phyloP scores from a whole-genome alignment of 176 grass and related monocot species.

The Stipa capillata region DNA sequence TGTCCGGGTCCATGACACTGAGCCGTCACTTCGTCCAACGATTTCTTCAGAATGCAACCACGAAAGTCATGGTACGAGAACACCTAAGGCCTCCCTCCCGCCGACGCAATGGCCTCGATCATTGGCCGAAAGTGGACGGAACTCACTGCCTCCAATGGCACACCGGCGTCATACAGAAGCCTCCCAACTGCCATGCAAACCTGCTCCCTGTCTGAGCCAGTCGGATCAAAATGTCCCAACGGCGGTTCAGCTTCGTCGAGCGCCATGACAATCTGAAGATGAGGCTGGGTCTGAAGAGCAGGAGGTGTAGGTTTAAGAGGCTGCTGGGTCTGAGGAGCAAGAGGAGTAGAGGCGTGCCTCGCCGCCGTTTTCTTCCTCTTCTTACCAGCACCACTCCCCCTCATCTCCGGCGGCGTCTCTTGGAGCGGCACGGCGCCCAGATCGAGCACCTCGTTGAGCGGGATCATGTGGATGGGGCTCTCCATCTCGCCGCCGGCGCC shows the following conservation, averaged over 20 bases:
- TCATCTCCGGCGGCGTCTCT: slow-evolving; percentile 18
- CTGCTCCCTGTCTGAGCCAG: slow-evolving; percentile 39
- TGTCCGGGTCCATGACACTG: slow-evolving; percentile 53
- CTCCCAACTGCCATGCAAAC: slow-evolving; percentile 60
- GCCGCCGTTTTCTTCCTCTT: slow-evolving; percentile 34
- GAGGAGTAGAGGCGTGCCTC: neutral
- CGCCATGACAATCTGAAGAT: slow-evolving; percentile 12
- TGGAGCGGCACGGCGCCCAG: slow-evolving; percentile 17
- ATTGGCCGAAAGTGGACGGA: slow-evolving; percentile 72
- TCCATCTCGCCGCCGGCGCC: neutral
- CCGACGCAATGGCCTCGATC: slow-evolving; percentile 54
- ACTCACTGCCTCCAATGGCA: slow-evolving; percentile 70
- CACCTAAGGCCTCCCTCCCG: slow-evolving; percentile 31
- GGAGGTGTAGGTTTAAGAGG: neutral
- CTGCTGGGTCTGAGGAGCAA: neutral
- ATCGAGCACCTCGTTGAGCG: slow-evolving; percentile 45
- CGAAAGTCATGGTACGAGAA: slow-evolving; percentile 72
- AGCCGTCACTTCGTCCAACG: slow-evolving; percentile 48
- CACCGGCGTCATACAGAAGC: slow-evolving; percentile 66
- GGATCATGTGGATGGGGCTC: slow-evolving; percentile 40
- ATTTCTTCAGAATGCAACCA: slow-evolving; percentile 61
- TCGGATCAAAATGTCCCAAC: neutral
- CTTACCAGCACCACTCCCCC: slow-evolving; percentile 13
- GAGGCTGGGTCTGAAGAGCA: slow-evolving; percentile 10
- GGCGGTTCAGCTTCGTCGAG: neutral